Evolutionary conservation across 805 yeast species (phyloP).

Genomic region (Wickerhamomyces hampshirensis): DNA sequence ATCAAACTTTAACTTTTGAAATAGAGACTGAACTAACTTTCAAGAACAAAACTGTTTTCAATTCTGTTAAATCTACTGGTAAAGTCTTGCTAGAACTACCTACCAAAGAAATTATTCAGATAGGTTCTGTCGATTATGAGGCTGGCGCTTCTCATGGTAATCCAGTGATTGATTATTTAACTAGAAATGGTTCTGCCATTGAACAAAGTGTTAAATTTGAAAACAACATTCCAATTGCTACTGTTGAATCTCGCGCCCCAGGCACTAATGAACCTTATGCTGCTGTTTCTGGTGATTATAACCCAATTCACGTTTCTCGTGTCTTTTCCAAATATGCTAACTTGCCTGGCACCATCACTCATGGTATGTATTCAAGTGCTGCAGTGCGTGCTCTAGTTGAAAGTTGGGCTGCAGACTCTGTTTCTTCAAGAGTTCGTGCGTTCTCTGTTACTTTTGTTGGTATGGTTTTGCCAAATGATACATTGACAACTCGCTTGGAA

Average conservation of each 20-base stretch:
- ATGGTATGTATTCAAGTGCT: conserved; percentile 98
- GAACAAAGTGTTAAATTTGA: conserved; percentile 93
- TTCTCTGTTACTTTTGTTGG: conserved; percentile 88
- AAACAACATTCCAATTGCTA: conserved; percentile 79
- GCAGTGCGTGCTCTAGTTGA: conserved; percentile 92
- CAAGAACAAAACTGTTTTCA: conserved; percentile 70
- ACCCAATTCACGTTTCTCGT: conserved; percentile 96
- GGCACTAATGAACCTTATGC: conserved; percentile 96
- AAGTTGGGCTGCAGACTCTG: conserved; percentile 97
- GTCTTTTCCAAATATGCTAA: conserved; percentile 91
- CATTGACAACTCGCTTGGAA: conserved; percentile 79
- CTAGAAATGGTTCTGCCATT: conserved; percentile 86
- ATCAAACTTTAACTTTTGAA: conserved; percentile 83
- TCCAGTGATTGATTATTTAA: conserved; percentile 92
- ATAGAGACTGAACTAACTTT: conserved; percentile 78
- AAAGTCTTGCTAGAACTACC: conserved; percentile 84
- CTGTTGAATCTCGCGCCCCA: conserved; percentile 69
- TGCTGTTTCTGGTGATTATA: conserved; percentile 95
- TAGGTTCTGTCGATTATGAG: conserved; percentile 80
- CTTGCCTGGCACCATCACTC: conserved; percentile 96
- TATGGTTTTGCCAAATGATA: conserved; percentile 96
- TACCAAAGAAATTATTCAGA: conserved; percentile 79
- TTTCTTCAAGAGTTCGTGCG: conserved; percentile 92
- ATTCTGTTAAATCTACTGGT: conserved; percentile 81
- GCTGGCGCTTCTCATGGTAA: conserved; percentile 95